A percentile compares a stretch with the other conserved stretches of the same genome.
Conservation (phyloP, 2,329 filamentous ascomycete species). For the Colletotrichum sp. region DNA sequence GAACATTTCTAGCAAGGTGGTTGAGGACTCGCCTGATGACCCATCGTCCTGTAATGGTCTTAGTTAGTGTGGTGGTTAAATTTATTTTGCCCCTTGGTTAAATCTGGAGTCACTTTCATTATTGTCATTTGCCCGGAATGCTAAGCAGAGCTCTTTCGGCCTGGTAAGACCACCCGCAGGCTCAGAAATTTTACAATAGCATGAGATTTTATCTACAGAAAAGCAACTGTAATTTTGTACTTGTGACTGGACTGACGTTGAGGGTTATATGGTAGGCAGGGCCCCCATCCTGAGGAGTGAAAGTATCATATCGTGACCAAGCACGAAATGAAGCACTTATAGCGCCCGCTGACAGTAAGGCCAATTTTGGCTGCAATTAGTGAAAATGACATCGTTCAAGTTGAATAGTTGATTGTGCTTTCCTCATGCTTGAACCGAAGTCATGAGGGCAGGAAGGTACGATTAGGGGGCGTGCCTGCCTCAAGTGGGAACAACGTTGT, state of each 20-base stretch:
- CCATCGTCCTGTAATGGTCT: not conserved
- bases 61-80: not conserved
- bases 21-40: not conserved
- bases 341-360: not conserved
- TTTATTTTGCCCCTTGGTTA: not conserved
- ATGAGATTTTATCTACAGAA: not conserved
- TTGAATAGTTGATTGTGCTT: not conserved
- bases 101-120: not conserved
- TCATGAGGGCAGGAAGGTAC: not conserved
- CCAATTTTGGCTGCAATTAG: rapidly evolving
- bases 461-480: not conserved
- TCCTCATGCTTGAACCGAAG: not conserved
- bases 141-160: not conserved
- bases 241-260: not conserved
- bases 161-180: not conserved
- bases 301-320: not conserved
- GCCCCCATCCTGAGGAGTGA: not conserved
- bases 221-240: not conserved
- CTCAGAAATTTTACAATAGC: not conserved
- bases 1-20: not conserved
- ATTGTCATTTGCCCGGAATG: not conserved
- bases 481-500: not conserved
- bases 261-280: not conserved
- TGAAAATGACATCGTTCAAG: rapidly evolving
- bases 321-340: not conserved